Evolutionary conservation across 257 asterid genomes (phyloP).

Genomic region (Scutellaria baicalensis): DNA sequence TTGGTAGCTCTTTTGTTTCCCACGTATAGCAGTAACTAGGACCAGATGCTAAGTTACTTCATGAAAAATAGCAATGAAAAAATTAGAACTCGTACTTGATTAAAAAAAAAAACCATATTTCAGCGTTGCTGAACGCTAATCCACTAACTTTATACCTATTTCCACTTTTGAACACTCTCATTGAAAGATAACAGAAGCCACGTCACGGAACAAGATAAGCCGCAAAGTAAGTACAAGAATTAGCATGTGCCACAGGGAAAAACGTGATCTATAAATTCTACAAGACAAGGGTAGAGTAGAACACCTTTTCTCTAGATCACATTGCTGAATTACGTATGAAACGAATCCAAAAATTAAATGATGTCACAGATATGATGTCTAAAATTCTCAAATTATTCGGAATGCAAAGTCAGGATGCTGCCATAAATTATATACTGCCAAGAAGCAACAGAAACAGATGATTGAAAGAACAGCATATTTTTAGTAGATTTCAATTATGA

Average conservation of each 20-base stretch:
- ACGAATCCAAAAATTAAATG: neutral
- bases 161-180: neutral
- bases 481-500: neutral
- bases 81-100: neutral
- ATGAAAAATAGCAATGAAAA: neutral
- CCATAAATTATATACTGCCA: neutral
- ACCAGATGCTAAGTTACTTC: neutral
- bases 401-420: neutral
- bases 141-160: neutral
- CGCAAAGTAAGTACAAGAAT: neutral
- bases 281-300: neutral
- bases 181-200: neutral
- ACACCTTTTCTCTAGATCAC: neutral
- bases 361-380: neutral
- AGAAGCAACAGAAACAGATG: neutral
- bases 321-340: neutral
- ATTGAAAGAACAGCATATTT: neutral
- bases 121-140: neutral
- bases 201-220: slow-evolving; percentile 2
- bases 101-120: neutral
- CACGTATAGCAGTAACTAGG: neutral
- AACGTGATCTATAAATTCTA: neutral
- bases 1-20: neutral
- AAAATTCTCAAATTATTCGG: neutral
- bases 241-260: neutral